Percentiles rank a stretch among this genome's conserved stretches.
phyloP scores from a whole-genome alignment of 192 early-diverging fungal species.

The Entrophospora sp. region DNA sequence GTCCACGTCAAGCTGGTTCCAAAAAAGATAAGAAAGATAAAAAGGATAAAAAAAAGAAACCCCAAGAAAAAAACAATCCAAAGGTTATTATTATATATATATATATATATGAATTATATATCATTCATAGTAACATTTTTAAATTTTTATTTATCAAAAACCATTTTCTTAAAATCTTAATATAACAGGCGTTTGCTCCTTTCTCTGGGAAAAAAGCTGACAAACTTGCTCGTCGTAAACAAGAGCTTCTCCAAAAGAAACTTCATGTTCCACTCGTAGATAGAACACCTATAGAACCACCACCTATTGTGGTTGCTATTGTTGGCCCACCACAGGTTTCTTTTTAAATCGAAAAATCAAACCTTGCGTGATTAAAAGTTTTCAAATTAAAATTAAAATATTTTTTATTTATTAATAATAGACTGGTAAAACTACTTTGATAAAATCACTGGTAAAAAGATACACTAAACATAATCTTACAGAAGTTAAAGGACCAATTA shows the following conservation, averaged over 20 bases:
- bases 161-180: neutral
- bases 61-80: constrained; percentile 82
- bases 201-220: constrained; percentile 67
- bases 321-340: constrained; percentile 87
- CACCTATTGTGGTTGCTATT: constrained; percentile 90
- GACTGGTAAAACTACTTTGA: constrained; percentile 95
- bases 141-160: neutral
- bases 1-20: constrained; percentile 72
- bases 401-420: constrained; percentile 19
- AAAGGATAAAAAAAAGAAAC: constrained; percentile 64
- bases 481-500: constrained; percentile 93
- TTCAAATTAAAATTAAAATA: neutral
- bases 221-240: constrained; percentile 68
- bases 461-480: constrained; percentile 90
- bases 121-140: constrained; percentile 5
- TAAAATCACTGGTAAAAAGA: constrained; percentile 88
- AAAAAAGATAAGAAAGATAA: constrained; percentile 78
- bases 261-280: constrained; percentile 95
- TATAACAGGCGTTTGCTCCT: constrained; percentile 60
- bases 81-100: constrained; percentile 47
- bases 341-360: neutral
- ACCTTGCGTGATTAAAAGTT: neutral
- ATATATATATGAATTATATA: too few relatives aligned
- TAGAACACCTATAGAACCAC: constrained; percentile 80
- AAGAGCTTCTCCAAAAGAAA: constrained; percentile 81